Evolutionary conservation across 2,329 filamentous ascomycete genomes (phyloP).

Genomic region (Talaromyces amestolkiae): DNA sequence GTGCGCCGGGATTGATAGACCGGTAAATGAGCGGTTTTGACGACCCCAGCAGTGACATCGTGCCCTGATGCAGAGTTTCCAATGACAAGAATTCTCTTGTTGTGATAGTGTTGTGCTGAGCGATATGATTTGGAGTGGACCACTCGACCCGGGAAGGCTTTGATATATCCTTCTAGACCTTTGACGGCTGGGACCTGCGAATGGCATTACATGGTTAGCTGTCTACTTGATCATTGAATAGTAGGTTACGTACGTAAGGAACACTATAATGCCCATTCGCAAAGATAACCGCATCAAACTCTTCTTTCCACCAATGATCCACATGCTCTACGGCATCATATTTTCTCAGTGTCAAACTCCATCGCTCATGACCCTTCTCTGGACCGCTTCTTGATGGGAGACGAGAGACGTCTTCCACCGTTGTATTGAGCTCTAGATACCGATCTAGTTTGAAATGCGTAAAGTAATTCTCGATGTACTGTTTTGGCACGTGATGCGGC

Average conservation of each 20-base stretch:
- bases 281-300: constrained; percentile 58
- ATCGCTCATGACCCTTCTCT: constrained; percentile 47
- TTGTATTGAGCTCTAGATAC: constrained; percentile 50
- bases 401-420: constrained; percentile 55
- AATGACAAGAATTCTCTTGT: constrained; percentile 55
- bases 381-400: constrained; percentile 37
- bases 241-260: constrained; percentile 46
- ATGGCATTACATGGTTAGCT: no score
- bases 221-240: no score
- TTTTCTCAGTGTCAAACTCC: constrained; percentile 51
- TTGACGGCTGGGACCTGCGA: constrained; percentile 47
- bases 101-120: constrained; percentile 34
- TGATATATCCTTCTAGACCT: constrained; percentile 44
- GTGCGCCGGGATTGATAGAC: constrained; percentile 55
- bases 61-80: constrained; percentile 61
- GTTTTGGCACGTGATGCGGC: constrained; percentile 54
- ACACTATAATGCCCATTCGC: constrained; percentile 58
- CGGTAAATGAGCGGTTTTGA: constrained; percentile 42
- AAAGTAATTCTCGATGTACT: constrained; percentile 59
- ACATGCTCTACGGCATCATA: constrained; percentile 28
- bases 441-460: constrained; percentile 50
- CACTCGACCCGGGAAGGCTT: constrained; percentile 42
- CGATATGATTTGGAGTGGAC: constrained; percentile 51
- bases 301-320: constrained; percentile 59
- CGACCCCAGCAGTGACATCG: constrained; percentile 55